These are phyloP conservation scores for Penicillium polonicum DNA, from an alignment of 2,329 filamentous ascomycete species.

Conservation along the genomic window DNA sequence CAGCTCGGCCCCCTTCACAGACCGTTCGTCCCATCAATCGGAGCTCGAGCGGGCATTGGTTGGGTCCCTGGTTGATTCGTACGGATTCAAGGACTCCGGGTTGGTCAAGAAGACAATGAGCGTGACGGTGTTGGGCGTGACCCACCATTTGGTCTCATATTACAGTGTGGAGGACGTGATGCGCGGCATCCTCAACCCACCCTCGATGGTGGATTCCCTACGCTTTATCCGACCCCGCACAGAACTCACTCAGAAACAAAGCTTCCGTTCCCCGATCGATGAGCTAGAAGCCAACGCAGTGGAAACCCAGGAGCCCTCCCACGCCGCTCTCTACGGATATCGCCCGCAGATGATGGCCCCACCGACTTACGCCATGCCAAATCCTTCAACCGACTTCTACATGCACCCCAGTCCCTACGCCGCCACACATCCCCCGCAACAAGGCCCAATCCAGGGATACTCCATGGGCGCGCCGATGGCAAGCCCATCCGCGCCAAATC, in stretches of 20 bases:
- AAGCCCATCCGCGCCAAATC: slow-evolving; percentile 36
- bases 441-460: slow-evolving; percentile 36
- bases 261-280: slow-evolving; percentile 66
- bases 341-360: slow-evolving; percentile 39
- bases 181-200: slow-evolving; percentile 57
- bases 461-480: slow-evolving; percentile 36
- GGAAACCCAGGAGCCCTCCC: slow-evolving; percentile 41
- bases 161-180: slow-evolving; percentile 81
- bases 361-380: slow-evolving; percentile 38
- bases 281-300: slow-evolving; percentile 51
- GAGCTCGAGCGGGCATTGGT: slow-evolving; percentile 62
- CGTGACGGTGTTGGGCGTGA: slow-evolving; percentile 69
- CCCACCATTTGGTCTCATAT: slow-evolving; percentile 85
- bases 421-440: slow-evolving; percentile 35
- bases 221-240: slow-evolving; percentile 54
- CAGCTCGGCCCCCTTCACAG: slow-evolving; percentile 31
- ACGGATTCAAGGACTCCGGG: slow-evolving; percentile 78
- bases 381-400: slow-evolving; percentile 38
- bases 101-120: slow-evolving; percentile 93
- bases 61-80: slow-evolving; percentile 84
- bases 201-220: slow-evolving; percentile 55
- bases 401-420: slow-evolving; percentile 36
- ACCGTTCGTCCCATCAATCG: slow-evolving; percentile 40
- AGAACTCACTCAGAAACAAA: slow-evolving; percentile 61
- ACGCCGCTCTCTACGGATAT: slow-evolving; percentile 42